Evolutionary conservation across 1,139 yeast genomes (phyloP).

Genomic region (Geotrichum histeridarum): DNA sequence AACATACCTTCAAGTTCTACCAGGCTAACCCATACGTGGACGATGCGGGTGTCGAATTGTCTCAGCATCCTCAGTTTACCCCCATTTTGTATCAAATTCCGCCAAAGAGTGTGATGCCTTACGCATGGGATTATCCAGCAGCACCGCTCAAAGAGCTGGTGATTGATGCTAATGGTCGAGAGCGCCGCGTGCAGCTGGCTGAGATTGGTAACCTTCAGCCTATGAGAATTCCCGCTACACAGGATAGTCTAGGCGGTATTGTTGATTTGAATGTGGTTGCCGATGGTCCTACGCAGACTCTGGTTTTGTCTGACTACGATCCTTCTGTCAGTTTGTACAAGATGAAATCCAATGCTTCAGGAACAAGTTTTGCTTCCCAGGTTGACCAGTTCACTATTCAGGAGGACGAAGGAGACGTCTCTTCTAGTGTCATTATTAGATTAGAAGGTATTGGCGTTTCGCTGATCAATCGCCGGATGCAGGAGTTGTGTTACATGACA

Average conservation of each 20-base stretch:
- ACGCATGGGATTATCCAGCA: conserved; percentile 96
- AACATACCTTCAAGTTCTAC: conserved; percentile 73
- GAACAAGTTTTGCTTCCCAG: conserved; percentile 14
- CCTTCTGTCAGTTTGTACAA: conserved; percentile 72
- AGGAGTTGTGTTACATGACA: conserved; percentile 79
- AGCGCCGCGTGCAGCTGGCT: conserved; percentile 75
- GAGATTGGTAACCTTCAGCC: conserved; percentile 91
- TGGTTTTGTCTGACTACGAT: conserved; percentile 78
- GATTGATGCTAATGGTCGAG: conserved; percentile 62
- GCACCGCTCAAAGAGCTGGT: conserved; percentile 79
- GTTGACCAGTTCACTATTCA: conserved; percentile 43
- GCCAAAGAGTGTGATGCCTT: conserved; percentile 92
- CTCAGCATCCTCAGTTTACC: conserved; percentile 35
- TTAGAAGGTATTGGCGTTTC: conserved; percentile 91
- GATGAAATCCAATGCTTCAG: conserved; percentile 23
- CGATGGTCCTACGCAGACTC: conserved; percentile 90
- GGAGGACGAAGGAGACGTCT: conserved; percentile 60
- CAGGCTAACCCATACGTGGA: conserved; percentile 80
- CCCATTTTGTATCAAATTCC: conserved; percentile 71
- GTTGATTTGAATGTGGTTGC: conserved; percentile 92
- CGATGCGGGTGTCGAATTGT: conserved; percentile 56
- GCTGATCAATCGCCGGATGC: conserved; percentile 60
- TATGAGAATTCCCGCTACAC: conserved; percentile 49
- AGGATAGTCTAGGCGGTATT: conserved; percentile 41
- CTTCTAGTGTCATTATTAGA: conserved; percentile 45